phyloP scores from a whole-genome alignment of 805 yeast genomes.

The Saturnispora dispora region DNA sequence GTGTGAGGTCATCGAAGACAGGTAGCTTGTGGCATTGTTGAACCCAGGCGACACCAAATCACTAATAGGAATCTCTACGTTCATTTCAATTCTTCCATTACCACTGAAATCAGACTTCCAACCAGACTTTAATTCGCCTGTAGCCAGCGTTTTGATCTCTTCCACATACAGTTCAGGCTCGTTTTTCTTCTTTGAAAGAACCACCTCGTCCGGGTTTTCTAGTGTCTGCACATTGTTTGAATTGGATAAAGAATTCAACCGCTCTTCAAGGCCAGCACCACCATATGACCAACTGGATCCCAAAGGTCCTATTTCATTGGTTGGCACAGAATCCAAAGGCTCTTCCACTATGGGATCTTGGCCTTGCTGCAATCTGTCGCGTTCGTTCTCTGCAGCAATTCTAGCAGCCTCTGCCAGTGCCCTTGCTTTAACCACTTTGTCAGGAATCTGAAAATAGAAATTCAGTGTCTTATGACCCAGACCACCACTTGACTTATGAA shows the following conservation, averaged over 20 bases:
- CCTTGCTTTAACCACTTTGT: constrained; percentile 10
- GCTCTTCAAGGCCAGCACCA: background rate
- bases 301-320: constrained; percentile 4
- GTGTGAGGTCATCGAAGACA: constrained; percentile 25
- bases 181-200: constrained; percentile 6
- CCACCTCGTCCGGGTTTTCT: constrained; percentile 14
- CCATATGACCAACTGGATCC: constrained; percentile 1
- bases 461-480: constrained; percentile 20
- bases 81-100: constrained; percentile 70
- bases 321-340: background rate
- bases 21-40: constrained; percentile 22
- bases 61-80: constrained; percentile 59
- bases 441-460: constrained; percentile 22
- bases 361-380: constrained; percentile 1
- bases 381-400: constrained; percentile 5
- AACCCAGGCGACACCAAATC: constrained; percentile 45
- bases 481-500: constrained; percentile 25
- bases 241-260: background rate
- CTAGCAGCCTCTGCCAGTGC: constrained; percentile 4
- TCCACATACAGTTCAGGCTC: constrained; percentile 42
- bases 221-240: background rate
- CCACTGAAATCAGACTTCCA: constrained; percentile 91
- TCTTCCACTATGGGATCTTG: background rate
- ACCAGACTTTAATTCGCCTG: constrained; percentile 80
- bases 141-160: constrained; percentile 62